Conservation (phyloP, 1,284 basidiomycete genomes). For the Taiwanofungus camphoratus region DNA sequence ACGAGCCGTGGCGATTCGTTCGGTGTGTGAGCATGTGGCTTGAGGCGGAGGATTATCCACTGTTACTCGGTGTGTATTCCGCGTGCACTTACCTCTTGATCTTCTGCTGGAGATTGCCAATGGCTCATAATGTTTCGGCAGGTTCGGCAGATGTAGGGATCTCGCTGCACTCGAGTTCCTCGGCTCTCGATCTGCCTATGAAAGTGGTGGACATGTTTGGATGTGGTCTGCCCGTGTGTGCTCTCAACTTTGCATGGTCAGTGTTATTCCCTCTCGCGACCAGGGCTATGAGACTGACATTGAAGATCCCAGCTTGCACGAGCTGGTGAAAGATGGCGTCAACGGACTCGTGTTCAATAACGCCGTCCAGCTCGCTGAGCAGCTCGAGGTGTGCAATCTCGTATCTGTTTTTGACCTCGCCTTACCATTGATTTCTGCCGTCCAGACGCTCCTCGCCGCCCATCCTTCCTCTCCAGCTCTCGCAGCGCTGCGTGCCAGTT, state of each 20-base stretch:
- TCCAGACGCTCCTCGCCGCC: constrained; percentile 38
- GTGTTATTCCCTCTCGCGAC: constrained; percentile 16
- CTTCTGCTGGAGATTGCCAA: no score
- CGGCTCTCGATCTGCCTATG: constrained; percentile 94
- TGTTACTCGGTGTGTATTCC: constrained; percentile 59
- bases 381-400: constrained; percentile 78
- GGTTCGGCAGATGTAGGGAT: constrained; percentile 92
- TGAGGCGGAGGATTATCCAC: constrained; percentile 83
- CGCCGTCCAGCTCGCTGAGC: constrained; percentile 63
- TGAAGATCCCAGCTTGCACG: constrained; percentile 55
- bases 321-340: constrained; percentile 78
- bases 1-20: constrained; percentile 72
- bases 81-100: not conserved
- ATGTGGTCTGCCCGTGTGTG: constrained; percentile 89
- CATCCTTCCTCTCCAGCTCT: constrained; percentile 57
- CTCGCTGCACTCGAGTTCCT: constrained; percentile 87
- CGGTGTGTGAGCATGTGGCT: constrained; percentile 84
- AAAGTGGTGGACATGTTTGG: constrained; percentile 99
- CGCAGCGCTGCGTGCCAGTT: constrained; percentile 40
- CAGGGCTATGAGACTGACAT: no score
- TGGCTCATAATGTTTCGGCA: constrained; percentile 23
- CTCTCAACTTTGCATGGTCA: constrained; percentile 82
- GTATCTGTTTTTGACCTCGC: constrained; percentile 18
- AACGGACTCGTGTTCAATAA: constrained; percentile 82
- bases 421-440: not conserved